phyloP scores from a whole-genome alignment of 148 eudicot genomes.

The Rhododendron vialii region DNA sequence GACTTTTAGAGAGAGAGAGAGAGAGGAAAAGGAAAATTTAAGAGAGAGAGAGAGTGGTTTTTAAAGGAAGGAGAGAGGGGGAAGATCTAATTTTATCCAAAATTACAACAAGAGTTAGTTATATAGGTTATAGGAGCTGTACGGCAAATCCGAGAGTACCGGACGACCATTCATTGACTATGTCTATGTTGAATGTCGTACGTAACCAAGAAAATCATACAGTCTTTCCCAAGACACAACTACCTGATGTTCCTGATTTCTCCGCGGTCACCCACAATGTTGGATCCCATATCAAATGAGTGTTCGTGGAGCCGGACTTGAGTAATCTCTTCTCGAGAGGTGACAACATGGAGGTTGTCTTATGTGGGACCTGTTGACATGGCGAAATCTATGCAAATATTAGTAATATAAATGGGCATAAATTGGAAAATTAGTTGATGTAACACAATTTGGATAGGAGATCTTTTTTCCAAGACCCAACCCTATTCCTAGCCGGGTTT shows the following conservation, averaged over 20 bases:
- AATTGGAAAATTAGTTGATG: background rate
- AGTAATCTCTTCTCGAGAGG: too few species aligned
- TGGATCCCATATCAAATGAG: background rate
- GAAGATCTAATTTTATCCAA: background rate
- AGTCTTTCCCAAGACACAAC: background rate
- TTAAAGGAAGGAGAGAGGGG: background rate
- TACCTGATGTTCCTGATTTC: background rate
- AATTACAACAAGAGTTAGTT: background rate
- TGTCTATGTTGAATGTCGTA: background rate
- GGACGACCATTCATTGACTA: conserved; percentile 27
- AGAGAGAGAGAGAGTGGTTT: background rate
- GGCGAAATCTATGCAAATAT: background rate
- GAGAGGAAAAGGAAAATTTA: background rate
- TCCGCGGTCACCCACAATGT: background rate
- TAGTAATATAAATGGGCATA: background rate
- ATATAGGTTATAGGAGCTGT: background rate
- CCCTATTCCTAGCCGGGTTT: background rate
- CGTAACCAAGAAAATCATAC: background rate
- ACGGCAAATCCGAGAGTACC: conserved; percentile 22
- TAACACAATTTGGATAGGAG: background rate
- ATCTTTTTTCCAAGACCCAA: background rate
- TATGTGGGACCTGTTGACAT: too few species aligned
- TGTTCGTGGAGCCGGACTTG: background rate
- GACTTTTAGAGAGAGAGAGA: background rate
- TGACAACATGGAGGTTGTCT: too few species aligned